Evolutionary conservation across 768 basidiomycete genomes (phyloP), one percentile per base, ranked within the genome.

Genomic region (Pulveroboletus sp.): DNA sequence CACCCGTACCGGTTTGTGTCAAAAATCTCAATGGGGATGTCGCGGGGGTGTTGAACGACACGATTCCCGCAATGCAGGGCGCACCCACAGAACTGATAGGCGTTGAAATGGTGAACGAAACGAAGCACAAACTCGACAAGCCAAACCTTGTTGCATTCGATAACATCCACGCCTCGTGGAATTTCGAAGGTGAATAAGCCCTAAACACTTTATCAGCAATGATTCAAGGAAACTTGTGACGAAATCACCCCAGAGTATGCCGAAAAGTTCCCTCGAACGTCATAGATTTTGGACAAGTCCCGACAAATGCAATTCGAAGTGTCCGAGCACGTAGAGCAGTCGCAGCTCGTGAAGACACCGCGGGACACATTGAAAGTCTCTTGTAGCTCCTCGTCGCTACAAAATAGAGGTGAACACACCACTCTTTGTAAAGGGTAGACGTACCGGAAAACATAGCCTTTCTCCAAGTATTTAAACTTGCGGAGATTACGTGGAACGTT

Each of bases 121-220:
- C n/a, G 10, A 51, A 27, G n/a, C 16, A 38, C 9, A 9, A 6
- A 20, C 3, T 29, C 17, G 5, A 31, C 13, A 33, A 25, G 8
- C 36, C 71, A 40, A 57, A 81, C 85, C 60, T 74, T 67, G 52
- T 85, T 87, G 51, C 85, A 88, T 61, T 88, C 85, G 6, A 85
- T 72, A 11, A 84, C 78, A 40, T 82, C 78, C 1, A 66, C 57
- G 1, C 79, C 79, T 13, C 61, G 68, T 21, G 62, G 64, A 1
- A 69, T 45, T 10, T 69, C 63, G 55, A 81, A 78, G 2, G 65
- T 64, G 56, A 78, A 83, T 7, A 78, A 58, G 17, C 78, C 75
- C 84, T 85, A 40, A 9, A 36, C 20, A 19, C 33, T 6, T 43
- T 21, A 39, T 54, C 12, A 61, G 40, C 7, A 16, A 10, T 38